phyloP scores from a whole-genome alignment of 345 rosid genomes.

The Gossypium thurberi region DNA sequence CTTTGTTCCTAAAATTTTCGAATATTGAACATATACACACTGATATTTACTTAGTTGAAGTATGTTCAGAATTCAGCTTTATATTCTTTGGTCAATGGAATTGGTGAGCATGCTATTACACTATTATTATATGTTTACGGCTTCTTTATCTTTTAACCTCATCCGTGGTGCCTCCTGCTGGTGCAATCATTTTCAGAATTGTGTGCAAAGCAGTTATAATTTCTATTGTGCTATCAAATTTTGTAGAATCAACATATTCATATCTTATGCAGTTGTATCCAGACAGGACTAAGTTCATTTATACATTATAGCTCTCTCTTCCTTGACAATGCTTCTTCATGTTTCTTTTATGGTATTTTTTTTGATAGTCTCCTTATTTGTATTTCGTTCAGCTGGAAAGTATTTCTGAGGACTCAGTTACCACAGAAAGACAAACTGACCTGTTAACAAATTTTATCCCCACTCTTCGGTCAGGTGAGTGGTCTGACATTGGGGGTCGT shows the following conservation, averaged over 20 bases:
- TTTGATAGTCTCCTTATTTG: slow-evolving; percentile 2
- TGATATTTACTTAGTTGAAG: background rate
- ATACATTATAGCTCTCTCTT: background rate
- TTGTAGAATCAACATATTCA: background rate
- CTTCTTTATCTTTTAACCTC: background rate
- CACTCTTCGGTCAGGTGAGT: slow-evolving; percentile 66
- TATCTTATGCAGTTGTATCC: background rate
- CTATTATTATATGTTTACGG: background rate
- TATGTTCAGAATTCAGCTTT: background rate
- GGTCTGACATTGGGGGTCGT: slow-evolving; percentile 67
- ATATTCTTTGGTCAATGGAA: background rate
- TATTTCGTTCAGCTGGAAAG: slow-evolving; percentile 46
- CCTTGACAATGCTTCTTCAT: background rate
- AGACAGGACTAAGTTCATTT: background rate
- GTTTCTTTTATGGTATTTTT: background rate
- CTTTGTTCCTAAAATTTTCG: too few species aligned
- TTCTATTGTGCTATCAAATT: background rate
- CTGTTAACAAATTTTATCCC: slow-evolving; percentile 37
- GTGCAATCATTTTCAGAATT: background rate
- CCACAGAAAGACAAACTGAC: slow-evolving; percentile 26
- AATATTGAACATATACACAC: too few species aligned
- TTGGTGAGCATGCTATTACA: background rate
- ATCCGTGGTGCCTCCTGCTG: background rate
- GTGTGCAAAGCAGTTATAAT: background rate
- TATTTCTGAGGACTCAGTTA: slow-evolving; percentile 44